These are phyloP conservation scores for Malania oleifera DNA, from an alignment of 164 flowering plant genomes.

Conservation along the genomic window DNA sequence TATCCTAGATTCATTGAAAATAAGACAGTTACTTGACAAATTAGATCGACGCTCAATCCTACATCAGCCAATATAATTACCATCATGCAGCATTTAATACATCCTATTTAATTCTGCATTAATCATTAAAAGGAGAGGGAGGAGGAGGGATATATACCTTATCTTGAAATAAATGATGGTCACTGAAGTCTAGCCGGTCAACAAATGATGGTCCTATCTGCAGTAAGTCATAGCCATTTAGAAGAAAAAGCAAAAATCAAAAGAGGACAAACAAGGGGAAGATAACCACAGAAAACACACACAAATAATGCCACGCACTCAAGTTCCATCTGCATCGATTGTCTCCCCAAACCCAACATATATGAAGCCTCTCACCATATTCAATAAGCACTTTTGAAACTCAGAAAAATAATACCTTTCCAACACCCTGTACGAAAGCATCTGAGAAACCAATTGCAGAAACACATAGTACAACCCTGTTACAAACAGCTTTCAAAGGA, in stretches of 20 bases:
- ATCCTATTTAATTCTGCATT: background rate
- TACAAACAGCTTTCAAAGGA: conserved; percentile 31
- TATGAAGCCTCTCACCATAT: background rate
- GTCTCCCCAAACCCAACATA: background rate
- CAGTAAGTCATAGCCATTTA: conserved; percentile 14
- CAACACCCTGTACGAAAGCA: conserved; percentile 47
- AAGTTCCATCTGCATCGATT: background rate
- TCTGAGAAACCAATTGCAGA: conserved; percentile 73
- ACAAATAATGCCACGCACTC: background rate
- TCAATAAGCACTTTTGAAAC: background rate
- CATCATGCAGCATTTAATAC: background rate
- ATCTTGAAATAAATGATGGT: conserved; percentile 60
- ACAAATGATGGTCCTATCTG: conserved; percentile 66
- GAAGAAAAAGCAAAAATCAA: background rate
- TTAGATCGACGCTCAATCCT: background rate
- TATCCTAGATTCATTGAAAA: conserved; percentile 40
- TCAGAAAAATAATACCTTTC: conserved; percentile 37
- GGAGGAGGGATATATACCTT: conserved; percentile 31
- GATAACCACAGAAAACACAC: no score
- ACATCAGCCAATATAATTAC: background rate
- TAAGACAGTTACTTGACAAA: background rate
- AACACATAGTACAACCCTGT: conserved; percentile 50
- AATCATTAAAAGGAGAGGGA: background rate
- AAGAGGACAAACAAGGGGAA: background rate
- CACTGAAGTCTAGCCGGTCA: conserved; percentile 69